Evolutionary conservation across 2,329 filamentous ascomycete genomes (phyloP).

Genomic region (Reticulascus tulasneorum): DNA sequence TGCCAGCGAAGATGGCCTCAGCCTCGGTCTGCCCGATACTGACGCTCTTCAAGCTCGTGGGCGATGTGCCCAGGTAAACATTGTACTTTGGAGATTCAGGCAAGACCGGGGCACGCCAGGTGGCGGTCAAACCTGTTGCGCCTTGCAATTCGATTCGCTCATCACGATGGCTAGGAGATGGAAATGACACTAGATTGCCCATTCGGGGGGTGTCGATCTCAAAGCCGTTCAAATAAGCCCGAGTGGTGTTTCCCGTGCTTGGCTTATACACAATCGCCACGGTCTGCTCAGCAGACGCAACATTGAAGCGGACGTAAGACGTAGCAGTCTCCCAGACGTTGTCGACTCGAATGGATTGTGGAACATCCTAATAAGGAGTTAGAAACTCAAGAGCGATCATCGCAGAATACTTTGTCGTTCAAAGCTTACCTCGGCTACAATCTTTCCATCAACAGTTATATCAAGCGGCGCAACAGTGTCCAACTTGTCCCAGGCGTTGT

Average conservation of each 20-base stretch:
- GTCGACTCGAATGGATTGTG: constrained; percentile 22
- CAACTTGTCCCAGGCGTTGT: constrained; percentile 26
- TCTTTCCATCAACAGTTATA: constrained; percentile 20
- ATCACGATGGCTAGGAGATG: constrained; percentile 22
- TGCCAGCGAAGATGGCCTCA: constrained; percentile 4
- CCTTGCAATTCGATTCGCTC: constrained; percentile 19
- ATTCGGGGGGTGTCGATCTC: constrained; percentile 22
- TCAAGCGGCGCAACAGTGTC: constrained; percentile 16
- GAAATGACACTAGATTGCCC: constrained; percentile 21
- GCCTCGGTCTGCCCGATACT: constrained; percentile 10
- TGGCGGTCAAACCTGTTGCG: constrained; percentile 10
- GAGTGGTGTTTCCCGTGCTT: constrained; percentile 11
- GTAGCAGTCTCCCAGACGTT: constrained; percentile 26
- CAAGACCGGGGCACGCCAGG: constrained; percentile 19
- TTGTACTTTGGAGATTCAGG: constrained; percentile 18
- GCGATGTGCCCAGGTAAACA: constrained; percentile 20
- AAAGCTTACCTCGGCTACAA: constrained; percentile 3
- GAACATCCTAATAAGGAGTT: constrained; percentile 3
- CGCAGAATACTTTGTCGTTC: no score
- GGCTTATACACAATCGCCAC: constrained; percentile 22
- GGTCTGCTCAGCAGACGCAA: constrained; percentile 12
- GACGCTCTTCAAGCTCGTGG: constrained; percentile 12
- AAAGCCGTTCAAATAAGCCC: constrained; percentile 26
- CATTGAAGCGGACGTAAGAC: constrained; percentile 22
- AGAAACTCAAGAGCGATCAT: no score